Conservation (phyloP, 345 rosid species). For the Pistacia vera region DNA sequence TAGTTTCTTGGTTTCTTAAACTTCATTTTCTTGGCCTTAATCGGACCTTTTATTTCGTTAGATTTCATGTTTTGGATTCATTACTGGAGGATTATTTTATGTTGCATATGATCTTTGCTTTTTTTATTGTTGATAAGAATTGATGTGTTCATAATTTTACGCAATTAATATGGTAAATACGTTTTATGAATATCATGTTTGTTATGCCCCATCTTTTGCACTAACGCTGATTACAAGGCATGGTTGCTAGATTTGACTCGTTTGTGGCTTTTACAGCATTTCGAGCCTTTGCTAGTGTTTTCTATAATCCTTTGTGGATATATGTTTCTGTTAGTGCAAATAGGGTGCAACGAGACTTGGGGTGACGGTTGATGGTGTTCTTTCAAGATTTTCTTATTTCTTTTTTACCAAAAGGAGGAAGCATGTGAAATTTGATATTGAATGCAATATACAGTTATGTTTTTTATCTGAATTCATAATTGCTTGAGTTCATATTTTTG, state of each 20-base stretch:
- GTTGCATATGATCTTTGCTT: background rate
- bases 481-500: background rate
- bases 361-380: background rate
- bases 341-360: background rate
- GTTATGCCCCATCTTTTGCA: no score
- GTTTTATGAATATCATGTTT: no score
- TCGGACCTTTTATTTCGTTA: background rate
- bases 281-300: no score
- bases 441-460: background rate
- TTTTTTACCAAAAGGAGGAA: background rate
- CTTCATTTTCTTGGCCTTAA: background rate
- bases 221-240: no score
- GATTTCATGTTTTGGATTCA: background rate
- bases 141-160: background rate
- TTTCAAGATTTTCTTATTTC: slow-evolving; percentile 1
- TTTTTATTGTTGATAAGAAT: background rate
- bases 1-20: background rate
- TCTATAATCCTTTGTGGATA: background rate
- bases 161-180: no score
- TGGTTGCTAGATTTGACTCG: no score
- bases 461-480: background rate
- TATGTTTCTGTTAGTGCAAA: background rate
- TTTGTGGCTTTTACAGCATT: no score
- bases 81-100: background rate
- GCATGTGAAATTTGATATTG: background rate